Conservation (phyloP, 1,139 yeast genomes). For the Eremothecium cymbalariae region DNA sequence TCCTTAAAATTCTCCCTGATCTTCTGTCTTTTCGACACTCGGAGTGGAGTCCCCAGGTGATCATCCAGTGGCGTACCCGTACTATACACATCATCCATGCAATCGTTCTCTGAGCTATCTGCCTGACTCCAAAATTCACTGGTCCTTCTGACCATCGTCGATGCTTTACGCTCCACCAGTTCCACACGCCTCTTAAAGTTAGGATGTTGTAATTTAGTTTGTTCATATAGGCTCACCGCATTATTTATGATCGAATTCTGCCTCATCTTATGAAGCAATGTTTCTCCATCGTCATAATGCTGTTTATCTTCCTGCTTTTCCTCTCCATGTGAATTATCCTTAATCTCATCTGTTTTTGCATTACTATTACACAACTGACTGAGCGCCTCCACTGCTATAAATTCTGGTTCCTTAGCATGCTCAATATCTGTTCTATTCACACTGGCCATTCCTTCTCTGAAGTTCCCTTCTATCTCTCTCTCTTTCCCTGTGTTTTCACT, state of each 20-base stretch:
- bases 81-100: constrained; percentile 3
- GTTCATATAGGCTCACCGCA: constrained; percentile 26
- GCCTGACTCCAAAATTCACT: constrained; percentile 2
- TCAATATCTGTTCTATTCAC: background rate
- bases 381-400: constrained; percentile 25
- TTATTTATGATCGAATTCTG: constrained; percentile 21
- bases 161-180: constrained; percentile 12
- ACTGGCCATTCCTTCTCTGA: background rate
- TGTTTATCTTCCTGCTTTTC: constrained; percentile 7
- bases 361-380: constrained; percentile 21
- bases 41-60: constrained; percentile 10
- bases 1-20: constrained; percentile 29
- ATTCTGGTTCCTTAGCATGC: constrained; percentile 3
- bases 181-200: constrained; percentile 11
- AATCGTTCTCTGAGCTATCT: constrained; percentile 2
- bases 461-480: background rate
- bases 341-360: background rate
- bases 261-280: constrained; percentile 18
- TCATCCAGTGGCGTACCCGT: constrained; percentile 10
- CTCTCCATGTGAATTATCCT: constrained; percentile 16
- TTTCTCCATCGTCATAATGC: constrained; percentile 10
- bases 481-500: constrained; percentile 1
- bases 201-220: constrained; percentile 18
- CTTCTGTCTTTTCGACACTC: constrained; percentile 24
- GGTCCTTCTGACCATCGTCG: constrained; percentile 11